Evolutionary conservation across 2,329 filamentous ascomycete genomes (phyloP).

Genomic region (Fusarium cyanostomum): DNA sequence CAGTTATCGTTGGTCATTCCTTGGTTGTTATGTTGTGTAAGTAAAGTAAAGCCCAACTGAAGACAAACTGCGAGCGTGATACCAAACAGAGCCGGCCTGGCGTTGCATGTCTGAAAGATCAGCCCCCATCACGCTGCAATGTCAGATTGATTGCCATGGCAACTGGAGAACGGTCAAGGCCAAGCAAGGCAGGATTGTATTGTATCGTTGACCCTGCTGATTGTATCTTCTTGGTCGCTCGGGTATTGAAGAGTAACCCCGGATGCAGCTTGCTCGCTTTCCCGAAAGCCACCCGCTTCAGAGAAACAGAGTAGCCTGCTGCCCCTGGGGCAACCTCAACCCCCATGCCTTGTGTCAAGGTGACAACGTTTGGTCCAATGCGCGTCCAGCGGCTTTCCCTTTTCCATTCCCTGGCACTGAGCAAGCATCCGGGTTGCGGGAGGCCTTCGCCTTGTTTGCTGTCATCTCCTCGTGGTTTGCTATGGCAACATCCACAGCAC

Average conservation of each 20-base stretch:
- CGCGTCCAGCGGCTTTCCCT: too few species aligned
- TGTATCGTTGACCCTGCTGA: not conserved
- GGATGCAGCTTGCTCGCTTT: not conserved
- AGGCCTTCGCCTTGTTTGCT: too few species aligned
- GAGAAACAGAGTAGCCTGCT: not conserved
- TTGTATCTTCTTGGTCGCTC: not conserved
- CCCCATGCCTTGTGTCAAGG: too few species aligned
- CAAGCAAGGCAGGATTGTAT: not conserved
- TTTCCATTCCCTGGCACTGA: too few species aligned
- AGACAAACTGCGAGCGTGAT: constrained; percentile 18
- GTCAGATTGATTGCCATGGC: not conserved
- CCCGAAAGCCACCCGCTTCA: not conserved
- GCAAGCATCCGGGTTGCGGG: too few species aligned
- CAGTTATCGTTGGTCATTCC: not conserved
- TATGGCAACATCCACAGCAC: too few species aligned
- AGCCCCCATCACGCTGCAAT: too few species aligned
- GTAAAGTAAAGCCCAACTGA: not conserved
- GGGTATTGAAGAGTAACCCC: not conserved
- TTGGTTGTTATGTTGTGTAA: constrained; percentile 15
- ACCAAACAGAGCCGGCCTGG: constrained; percentile 7
- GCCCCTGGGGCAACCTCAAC: too few species aligned
- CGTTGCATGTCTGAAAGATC: constrained; percentile 4
- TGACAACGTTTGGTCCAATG: too few species aligned
- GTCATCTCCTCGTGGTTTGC: too few species aligned
- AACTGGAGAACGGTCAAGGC: not conserved